A percentile compares a stretch with the other conserved stretches of the same genome.
These are phyloP conservation scores for Leccinum uliginosum DNA, from an alignment of 768 basidiomycete species.

Conservation along the genomic window DNA sequence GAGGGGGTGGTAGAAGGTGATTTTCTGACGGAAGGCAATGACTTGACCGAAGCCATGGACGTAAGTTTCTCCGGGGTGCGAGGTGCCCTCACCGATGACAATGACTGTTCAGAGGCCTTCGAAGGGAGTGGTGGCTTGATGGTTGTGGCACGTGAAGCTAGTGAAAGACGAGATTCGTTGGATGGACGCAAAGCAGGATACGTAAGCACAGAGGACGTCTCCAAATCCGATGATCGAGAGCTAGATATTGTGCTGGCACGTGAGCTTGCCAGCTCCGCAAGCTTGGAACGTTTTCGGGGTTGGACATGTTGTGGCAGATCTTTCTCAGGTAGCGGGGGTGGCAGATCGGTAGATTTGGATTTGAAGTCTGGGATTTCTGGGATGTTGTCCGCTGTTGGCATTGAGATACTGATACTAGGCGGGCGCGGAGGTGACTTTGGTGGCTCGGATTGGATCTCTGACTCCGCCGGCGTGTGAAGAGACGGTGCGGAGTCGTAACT, in stretches of 20 bases:
- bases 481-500: conserved; percentile 56
- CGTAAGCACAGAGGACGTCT: conserved; percentile 63
- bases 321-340: conserved; percentile 23
- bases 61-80: conserved; percentile 15
- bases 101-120: conserved; percentile 18
- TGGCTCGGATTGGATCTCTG: conserved; percentile 27
- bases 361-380: conserved; percentile 53
- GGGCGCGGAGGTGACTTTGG: conserved; percentile 36
- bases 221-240: conserved; percentile 51
- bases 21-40: conserved; percentile 22
- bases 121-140: conserved; percentile 8
- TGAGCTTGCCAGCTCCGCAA: conserved; percentile 65
- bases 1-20: conserved; percentile 35
- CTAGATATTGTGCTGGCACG: conserved; percentile 49
- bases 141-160: conserved; percentile 24
- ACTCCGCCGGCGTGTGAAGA: conserved; percentile 40
- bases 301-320: conserved; percentile 21
- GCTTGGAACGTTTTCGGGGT: conserved; percentile 52
- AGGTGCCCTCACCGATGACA: conserved; percentile 20
- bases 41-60: conserved; percentile 20
- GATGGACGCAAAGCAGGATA: conserved; percentile 71
- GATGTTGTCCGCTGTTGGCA: conserved; percentile 44
- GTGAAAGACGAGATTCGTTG: conserved; percentile 44
- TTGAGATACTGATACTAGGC: conserved; percentile 43
- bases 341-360: conserved; percentile 41